Evolutionary conservation across 169 alveolate species (phyloP), one percentile per base, ranked within the genome.

Genomic region (Cystoisospora suis): DNA sequence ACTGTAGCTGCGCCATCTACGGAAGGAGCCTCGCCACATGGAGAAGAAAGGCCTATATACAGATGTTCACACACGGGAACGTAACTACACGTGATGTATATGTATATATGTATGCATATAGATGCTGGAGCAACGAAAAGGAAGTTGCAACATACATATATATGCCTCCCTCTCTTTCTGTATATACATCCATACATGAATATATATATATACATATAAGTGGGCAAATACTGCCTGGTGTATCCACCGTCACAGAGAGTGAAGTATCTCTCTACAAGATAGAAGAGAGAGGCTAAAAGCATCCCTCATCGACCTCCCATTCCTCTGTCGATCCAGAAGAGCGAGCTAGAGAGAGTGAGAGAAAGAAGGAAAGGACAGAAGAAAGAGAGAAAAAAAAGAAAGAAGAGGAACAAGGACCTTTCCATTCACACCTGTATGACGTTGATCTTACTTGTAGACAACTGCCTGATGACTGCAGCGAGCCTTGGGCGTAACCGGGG

Each of bases 391-490:
- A 58, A 36, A 58, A 69, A 69, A 2, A 69, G 80, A 69, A 29
- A 32, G 80, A 61, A 29, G 29, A 61, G 7, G 29, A 29, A 27
- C 75, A 7, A 61, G 29, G 75, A 6, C 9, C 9, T 5, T 7
- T 7, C 15, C 9, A 12, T 23, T 46, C 34, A 12, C 29, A 27
- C 34, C 6, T 29, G 9, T 77, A 7, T 29, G n/a, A n/a, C n/a
- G n/a, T n/a, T n/a, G n/a, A n/a, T n/a, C 77, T 29, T 42, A 95
- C 97, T 95, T 95, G 95, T 88, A 96, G 79, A 87, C 81, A 47
- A 96, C 97, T 4, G 97, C 97, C 87, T 97, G 98, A 87, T 97
- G 99, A 27, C 98, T 94, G 90, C 98, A 97, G 65, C 99, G 91
- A 0, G 99, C 98, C 56, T 95, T 95, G 23, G 99, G 99, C 56